Evolutionary conservation across 352 stramenopile species (phyloP), one percentile per base, ranked within the genome.

Genomic region (Phytopythium montanum): DNA sequence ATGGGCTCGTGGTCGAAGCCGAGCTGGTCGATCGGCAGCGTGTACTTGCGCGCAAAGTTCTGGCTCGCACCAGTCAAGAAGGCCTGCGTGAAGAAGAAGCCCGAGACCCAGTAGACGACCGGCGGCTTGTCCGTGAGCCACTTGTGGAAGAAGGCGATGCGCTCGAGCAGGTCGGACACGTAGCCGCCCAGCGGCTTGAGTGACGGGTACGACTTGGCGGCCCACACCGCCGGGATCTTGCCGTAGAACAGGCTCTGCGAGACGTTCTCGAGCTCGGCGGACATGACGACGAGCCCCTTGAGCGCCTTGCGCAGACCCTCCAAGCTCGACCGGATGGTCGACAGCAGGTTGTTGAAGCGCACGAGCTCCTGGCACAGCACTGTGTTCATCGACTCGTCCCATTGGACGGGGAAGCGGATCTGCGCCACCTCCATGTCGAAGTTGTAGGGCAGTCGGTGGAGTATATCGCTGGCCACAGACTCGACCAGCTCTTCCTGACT

Each of bases 21-120:
- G 10, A 94, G 68, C 54, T 92, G 79, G 60, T 92, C 94, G 61
- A 98, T 98, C 2, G 95, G 91, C 41, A 97, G 73, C 60, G 85
- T 92, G 65, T 98, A 94, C 61, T 94, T 92, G 3, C 95, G 77
- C 12, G 95, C 95, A 58, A 81, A 98, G 64, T 98, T 98, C 66
- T 98, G 95, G 59, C 94, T 93, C 41, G 89, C 93, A 31, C 95
- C 94, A 0, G 95, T 98, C 46, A 98, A 72, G 69, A 98, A 98
- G 16, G 94, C 93, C 73, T 98, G 90, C 4, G 95, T 96, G 75
- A 98, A 98, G 73, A 98, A 98, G 68, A 98, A 98, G 1, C 94
- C 92, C 21, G 82, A 96, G 56, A 98, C 85, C 95, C 94, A 98
- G 69, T 95, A 98, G 9, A 97, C 82, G 10, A 79, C 69, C 5